Evolutionary conservation across 2,329 filamentous ascomycete genomes (phyloP).

Genomic region (Aspergillus ochraceus): DNA sequence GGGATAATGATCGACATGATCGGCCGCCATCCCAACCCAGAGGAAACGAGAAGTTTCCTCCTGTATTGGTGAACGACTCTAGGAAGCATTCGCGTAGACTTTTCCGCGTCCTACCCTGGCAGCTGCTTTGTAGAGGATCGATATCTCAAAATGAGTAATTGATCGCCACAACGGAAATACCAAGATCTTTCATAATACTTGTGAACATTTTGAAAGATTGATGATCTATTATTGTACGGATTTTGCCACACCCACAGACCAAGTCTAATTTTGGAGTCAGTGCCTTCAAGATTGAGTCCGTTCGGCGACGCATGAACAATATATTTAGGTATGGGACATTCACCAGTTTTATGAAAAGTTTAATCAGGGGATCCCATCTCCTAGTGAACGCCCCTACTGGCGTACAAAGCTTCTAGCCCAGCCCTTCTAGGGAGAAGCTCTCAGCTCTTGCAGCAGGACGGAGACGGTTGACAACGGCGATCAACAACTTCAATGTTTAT

Average conservation of each 20-base stretch:
- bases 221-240: background rate
- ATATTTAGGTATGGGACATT: background rate
- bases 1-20: slow-evolving; percentile 12
- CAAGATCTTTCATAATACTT: background rate
- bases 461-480: background rate
- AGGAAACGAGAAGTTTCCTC: slow-evolving; percentile 3
- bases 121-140: slow-evolving; percentile 10
- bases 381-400: background rate
- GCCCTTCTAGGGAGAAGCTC: background rate
- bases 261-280: background rate
- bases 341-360: background rate
- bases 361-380: background rate
- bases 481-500: background rate
- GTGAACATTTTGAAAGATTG: background rate
- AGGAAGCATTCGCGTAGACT: slow-evolving; percentile 8
- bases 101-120: background rate
- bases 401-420: background rate
- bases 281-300: background rate
- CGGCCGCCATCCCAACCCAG: slow-evolving; percentile 7
- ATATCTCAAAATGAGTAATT: slow-evolving; percentile 28
- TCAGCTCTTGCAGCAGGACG: background rate
- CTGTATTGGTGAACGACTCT: slow-evolving; percentile 21
- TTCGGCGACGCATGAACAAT: background rate
- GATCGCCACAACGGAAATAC: background rate
- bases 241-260: background rate